Evolutionary conservation across 768 basidiomycete genomes (phyloP), one percentile per base, ranked within the genome.

Genomic region (Mycena pura): DNA sequence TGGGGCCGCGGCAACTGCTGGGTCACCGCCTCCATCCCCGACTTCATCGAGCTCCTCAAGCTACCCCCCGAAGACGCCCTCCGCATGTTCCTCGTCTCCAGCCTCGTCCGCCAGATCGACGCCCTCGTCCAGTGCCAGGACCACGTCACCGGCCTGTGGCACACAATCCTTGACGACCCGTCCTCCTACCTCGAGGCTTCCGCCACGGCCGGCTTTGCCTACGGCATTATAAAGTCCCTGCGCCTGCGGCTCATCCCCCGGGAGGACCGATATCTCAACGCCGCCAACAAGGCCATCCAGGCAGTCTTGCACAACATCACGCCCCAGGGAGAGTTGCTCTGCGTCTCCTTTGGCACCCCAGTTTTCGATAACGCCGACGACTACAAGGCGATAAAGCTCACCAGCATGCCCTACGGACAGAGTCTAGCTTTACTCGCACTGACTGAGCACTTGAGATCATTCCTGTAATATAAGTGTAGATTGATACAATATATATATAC

Each of bases 1-100:
- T 85, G 85, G 85, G 84, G 80, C 8, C 72, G 84, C 55, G 84
- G 85, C 28, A 86, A 85, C 68, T 83, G 82, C 65, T 86, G 84
- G 83, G 73, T 79, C 10, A 82, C 81, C 2, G 71, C 80, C 22
- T 74, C 78, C 21, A 80, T 80, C 50, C 79, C 79, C 0, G 80
- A 82, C 59, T 82, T 84, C 68, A 81, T 84, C 51, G 80, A 83
- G 36, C 65, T 83, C 62, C 72, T 83, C 50, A 64, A 73, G 27
- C 69, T 84, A 5, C 73, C 79, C 6, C 56, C 70, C 19, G 66
- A 69, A 3, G 82, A 85, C 62, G 80, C 81, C 15, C 48, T 83
- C 15, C 73, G 79, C 29, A 68, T 76, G 61, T 79, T 78, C 56
- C 70, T 84, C 11, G 72, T 78, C 10, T 72, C 76, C 3, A 76